Evolutionary conservation across 768 basidiomycete species (phyloP).

Genomic region (Clitopilus hobsonii): DNA sequence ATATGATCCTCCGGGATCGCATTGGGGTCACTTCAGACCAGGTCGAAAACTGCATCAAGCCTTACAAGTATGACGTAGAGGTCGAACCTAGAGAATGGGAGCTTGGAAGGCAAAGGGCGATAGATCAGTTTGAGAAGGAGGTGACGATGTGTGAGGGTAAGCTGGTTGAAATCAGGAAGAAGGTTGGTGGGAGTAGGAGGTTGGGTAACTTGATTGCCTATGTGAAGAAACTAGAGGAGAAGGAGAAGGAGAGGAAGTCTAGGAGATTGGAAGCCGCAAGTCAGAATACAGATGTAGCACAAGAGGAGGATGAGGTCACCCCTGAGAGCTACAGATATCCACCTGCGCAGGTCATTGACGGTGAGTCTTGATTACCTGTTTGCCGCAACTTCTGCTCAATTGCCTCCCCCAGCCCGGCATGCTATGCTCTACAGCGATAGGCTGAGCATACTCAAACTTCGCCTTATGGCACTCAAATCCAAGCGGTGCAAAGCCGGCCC

Average conservation of each 20-base stretch:
- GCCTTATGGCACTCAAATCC: constrained; percentile 81
- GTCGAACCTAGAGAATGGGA: constrained; percentile 94
- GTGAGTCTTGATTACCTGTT: constrained; percentile 36
- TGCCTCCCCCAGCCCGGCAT: constrained; percentile 64
- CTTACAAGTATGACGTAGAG: constrained; percentile 97
- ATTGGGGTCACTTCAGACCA: constrained; percentile 95
- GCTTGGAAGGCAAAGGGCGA: constrained; percentile 65
- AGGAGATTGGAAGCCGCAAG: constrained; percentile 39
- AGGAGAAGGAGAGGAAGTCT: constrained; percentile 59
- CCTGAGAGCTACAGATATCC: constrained; percentile 86
- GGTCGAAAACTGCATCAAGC: constrained; percentile 99
- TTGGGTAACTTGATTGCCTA: constrained; percentile 73
- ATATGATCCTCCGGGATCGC: constrained; percentile 88
- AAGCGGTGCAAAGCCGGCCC: constrained; percentile 87
- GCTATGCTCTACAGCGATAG: constrained; percentile 87
- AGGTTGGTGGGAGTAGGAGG: constrained; percentile 84
- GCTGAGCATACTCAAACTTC: constrained; percentile 76
- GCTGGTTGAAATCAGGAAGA: constrained; percentile 79
- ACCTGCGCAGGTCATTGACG: constrained; percentile 87
- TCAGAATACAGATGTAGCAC: constrained; percentile 17
- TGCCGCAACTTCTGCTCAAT: constrained; percentile 8
- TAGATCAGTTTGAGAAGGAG: constrained; percentile 83
- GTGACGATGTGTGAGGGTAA: constrained; percentile 79
- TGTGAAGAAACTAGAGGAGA: constrained; percentile 78
- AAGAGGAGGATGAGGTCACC: constrained; percentile 30